A percentile compares a stretch with the other conserved stretches of the same genome.
Evolutionary conservation across 257 asterid species (phyloP).

Genomic region (Solanum dulcamara): DNA sequence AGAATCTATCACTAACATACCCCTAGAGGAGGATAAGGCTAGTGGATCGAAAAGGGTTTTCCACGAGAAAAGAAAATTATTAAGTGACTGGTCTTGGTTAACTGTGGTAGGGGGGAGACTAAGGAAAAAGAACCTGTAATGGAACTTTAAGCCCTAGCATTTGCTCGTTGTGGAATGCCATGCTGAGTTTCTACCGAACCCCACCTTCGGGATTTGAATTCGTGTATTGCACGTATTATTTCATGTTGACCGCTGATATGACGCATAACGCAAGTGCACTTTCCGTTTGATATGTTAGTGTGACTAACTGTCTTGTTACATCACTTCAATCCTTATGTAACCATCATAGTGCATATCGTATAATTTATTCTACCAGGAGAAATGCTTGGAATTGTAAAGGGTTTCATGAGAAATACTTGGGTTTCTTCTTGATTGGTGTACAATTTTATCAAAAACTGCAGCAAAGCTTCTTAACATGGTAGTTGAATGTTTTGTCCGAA

Average conservation of each 20-base stretch:
- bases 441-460: neutral
- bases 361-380: neutral
- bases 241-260: too few relatives aligned
- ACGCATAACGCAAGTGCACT: too few relatives aligned
- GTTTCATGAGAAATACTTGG: neutral
- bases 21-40: neutral
- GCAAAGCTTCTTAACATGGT: neutral
- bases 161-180: neutral
- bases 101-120: neutral
- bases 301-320: neutral
- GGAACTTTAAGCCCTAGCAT: neutral
- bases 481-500: neutral
- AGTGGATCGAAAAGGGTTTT: neutral
- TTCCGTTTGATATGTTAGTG: neutral
- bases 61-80: neutral
- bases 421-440: neutral
- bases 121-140: neutral
- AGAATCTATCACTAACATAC: neutral
- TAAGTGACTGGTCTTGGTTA: neutral
- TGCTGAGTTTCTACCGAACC: neutral
- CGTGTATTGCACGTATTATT: neutral
- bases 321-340: neutral
- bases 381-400: neutral
- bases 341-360: neutral
- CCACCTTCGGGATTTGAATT: neutral